Percentiles rank a stretch among this genome's conserved stretches.
Conservation (phyloP, 768 basidiomycete genomes). For the Amanita muscaria region DNA sequence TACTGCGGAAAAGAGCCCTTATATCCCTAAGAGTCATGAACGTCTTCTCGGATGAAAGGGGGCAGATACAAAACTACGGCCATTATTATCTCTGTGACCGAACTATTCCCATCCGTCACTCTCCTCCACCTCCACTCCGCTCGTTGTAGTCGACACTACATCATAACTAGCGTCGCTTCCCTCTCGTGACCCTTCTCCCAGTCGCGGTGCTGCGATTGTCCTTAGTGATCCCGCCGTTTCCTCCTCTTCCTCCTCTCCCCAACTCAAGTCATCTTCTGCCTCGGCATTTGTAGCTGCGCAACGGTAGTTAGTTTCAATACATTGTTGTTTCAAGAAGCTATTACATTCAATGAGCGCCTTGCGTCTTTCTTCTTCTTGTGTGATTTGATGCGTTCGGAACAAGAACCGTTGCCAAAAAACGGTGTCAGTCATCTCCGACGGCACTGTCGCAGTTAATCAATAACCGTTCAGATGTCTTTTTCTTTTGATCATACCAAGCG, state of each 20-base stretch:
- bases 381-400: slow-evolving; percentile 79
- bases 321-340: slow-evolving; percentile 13
- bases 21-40: slow-evolving; percentile 4
- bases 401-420: slow-evolving; percentile 87
- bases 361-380: slow-evolving; percentile 68
- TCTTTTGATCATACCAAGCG: slow-evolving; percentile 40
- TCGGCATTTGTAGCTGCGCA: slow-evolving; percentile 48
- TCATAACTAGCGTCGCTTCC: slow-evolving; percentile 65
- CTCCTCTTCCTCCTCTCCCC: slow-evolving; percentile 94
- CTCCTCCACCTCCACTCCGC: slow-evolving; percentile 28
- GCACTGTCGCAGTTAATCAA: slow-evolving; percentile 40
- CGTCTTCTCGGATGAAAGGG: background rate
- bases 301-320: too few species aligned
- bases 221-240: slow-evolving; percentile 14
- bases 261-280: slow-evolving; percentile 83
- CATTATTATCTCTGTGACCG: background rate
- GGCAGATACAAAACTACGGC: background rate
- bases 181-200: slow-evolving; percentile 38
- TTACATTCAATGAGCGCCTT: slow-evolving; percentile 68
- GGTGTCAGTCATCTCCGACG: slow-evolving; percentile 49
- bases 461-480: background rate
- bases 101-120: slow-evolving; percentile 57
- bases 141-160: slow-evolving; percentile 48
- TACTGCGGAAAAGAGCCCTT: slow-evolving; percentile 2
- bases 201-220: slow-evolving; percentile 11